phyloP scores from a whole-genome alignment of 305 asterid species.

The Solanum hybrid region DNA sequence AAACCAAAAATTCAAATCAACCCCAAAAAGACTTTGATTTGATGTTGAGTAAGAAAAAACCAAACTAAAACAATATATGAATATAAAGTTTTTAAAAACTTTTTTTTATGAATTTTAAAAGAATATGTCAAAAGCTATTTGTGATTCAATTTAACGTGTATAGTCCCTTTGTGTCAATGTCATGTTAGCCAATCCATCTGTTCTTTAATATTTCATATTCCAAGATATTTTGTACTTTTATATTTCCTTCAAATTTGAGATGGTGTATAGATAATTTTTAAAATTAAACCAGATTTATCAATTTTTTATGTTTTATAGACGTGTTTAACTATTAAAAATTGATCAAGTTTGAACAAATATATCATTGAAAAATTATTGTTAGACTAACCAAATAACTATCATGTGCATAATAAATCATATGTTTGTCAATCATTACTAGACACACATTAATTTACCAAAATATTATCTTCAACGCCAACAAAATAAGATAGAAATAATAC shows the following conservation, averaged over 20 bases:
- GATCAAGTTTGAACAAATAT: background rate
- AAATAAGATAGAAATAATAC: background rate
- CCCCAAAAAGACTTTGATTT: too few relatives aligned
- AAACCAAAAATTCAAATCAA: too few relatives aligned
- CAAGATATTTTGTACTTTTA: background rate
- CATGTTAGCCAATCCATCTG: background rate
- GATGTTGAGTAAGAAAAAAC: too few relatives aligned
- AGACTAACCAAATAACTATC: background rate
- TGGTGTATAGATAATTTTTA: background rate
- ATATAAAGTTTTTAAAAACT: too few relatives aligned
- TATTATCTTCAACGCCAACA: background rate
- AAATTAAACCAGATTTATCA: background rate
- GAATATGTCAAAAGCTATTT: background rate
- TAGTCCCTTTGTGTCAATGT: background rate
- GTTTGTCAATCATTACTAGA: background rate
- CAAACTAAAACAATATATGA: too few relatives aligned
- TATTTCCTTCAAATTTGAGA: background rate
- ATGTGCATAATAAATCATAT: background rate
- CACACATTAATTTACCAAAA: background rate
- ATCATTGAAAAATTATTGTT: background rate
- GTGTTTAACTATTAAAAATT: background rate
- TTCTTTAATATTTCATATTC: background rate
- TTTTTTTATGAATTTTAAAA: too few relatives aligned
- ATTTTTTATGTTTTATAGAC: background rate
- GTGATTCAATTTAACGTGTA: background rate